Percentiles rank a stretch among this genome's conserved stretches.
Conservation (phyloP, 176 grass and related monocot species). For the Guadua angustifolia region DNA sequence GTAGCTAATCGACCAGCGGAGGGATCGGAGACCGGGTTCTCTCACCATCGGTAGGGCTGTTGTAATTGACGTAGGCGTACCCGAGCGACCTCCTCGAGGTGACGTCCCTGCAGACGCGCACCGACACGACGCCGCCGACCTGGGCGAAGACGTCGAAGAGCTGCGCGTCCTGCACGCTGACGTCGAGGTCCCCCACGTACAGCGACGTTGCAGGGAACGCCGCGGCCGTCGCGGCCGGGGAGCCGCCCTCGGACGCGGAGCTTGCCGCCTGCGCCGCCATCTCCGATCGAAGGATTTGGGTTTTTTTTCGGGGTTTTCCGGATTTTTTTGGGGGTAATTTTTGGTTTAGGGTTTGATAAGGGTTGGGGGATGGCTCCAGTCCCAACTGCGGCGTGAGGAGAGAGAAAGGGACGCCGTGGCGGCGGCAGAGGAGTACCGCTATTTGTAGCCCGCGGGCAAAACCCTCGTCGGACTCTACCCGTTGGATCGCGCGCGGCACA, state of each 20-base stretch:
- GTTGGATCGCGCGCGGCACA: background rate
- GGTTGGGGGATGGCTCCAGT: slow-evolving; percentile 38
- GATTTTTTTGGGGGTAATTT: slow-evolving; percentile 62
- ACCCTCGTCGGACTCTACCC: slow-evolving; percentile 17
- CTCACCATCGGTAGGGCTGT: slow-evolving; percentile 75
- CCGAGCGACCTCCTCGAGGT: slow-evolving; percentile 82
- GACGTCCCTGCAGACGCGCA: slow-evolving; percentile 90
- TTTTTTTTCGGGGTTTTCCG: slow-evolving; percentile 47
- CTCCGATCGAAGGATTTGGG: background rate
- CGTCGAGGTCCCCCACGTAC: slow-evolving; percentile 91
- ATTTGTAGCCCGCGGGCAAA: slow-evolving; percentile 48
- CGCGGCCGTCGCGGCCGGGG: slow-evolving; percentile 41
- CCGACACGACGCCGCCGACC: slow-evolving; percentile 85
- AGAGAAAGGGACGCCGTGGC: background rate
- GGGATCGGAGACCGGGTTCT: background rate
- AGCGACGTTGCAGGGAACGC: slow-evolving; percentile 78
- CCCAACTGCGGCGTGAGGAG: slow-evolving; percentile 51
- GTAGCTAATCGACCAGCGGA: background rate
- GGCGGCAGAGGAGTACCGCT: background rate
- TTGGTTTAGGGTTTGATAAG: slow-evolving; percentile 69
- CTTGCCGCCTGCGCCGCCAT: slow-evolving; percentile 47
- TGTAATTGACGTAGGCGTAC: slow-evolving; percentile 97
- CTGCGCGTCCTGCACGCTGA: slow-evolving; percentile 79
- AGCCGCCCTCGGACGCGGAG: slow-evolving; percentile 42
- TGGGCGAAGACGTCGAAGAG: slow-evolving; percentile 93